These are phyloP conservation scores for Calonectria pseudoreteaudii DNA, from an alignment of 2,329 filamentous ascomycete genomes.

Conservation along the genomic window DNA sequence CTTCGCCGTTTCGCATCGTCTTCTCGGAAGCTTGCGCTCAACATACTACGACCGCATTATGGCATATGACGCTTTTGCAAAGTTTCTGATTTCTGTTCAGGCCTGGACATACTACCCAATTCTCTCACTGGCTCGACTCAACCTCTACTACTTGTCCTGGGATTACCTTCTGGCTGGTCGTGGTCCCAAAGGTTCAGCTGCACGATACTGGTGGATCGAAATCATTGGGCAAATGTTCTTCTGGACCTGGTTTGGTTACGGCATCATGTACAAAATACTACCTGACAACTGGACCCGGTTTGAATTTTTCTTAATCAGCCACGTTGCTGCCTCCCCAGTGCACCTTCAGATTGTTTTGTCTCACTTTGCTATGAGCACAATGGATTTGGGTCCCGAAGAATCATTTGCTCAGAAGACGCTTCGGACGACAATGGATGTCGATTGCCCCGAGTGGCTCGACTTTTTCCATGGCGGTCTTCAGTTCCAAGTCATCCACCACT, in stretches of 20 bases:
- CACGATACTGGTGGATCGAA: conserved; percentile 88
- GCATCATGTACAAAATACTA: conserved; percentile 79
- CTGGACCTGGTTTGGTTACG: conserved; percentile 89
- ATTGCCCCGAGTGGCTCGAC: conserved; percentile 88
- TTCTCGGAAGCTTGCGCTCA: conserved; percentile 78
- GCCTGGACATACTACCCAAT: conserved; percentile 86
- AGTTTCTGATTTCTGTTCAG: conserved; percentile 77
- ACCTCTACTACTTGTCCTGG: conserved; percentile 86
- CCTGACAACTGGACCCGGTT: conserved; percentile 77
- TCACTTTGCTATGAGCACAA: conserved; percentile 93
- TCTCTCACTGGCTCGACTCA: conserved; percentile 85
- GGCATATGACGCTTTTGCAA: conserved; percentile 80
- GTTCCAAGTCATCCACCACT: conserved; percentile 89
- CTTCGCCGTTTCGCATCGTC: conserved; percentile 86
- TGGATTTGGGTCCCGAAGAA: conserved; percentile 83
- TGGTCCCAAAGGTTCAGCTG: conserved; percentile 79
- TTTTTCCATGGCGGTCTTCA: conserved; percentile 90
- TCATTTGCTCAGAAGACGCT: conserved; percentile 93
- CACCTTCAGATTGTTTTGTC: conserved; percentile 92
- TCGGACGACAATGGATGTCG: conserved; percentile 92
- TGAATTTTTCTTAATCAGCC: conserved; percentile 77
- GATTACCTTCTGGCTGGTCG: conserved; percentile 77
- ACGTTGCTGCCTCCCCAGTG: conserved; percentile 82
- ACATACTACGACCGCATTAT: conserved; percentile 88
- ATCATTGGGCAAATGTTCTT: conserved; percentile 81